These are phyloP conservation scores for Lepidopterella palustris DNA, from an alignment of 495 filamentous ascomycete species.

Conservation along the genomic window DNA sequence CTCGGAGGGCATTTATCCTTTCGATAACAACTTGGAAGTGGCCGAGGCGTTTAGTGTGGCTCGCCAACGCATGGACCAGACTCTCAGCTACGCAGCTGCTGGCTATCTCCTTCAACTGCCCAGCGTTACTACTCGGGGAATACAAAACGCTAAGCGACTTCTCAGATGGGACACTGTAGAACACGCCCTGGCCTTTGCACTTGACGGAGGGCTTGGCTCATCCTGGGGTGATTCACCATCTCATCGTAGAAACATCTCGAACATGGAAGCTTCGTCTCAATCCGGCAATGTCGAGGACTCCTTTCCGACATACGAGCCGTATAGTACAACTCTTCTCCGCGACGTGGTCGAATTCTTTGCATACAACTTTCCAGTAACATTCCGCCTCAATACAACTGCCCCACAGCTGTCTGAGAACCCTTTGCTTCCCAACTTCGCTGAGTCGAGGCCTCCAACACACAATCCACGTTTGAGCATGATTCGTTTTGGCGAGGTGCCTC, in stretches of 20 bases:
- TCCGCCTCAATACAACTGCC: constrained; percentile 31
- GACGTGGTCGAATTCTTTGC: constrained; percentile 31
- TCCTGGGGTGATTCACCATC: neutral
- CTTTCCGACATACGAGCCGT: constrained; percentile 19
- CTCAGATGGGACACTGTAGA: constrained; percentile 37
- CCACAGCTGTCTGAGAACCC: constrained; percentile 28
- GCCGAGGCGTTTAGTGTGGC: constrained; percentile 11
- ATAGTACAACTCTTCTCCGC: constrained; percentile 24
- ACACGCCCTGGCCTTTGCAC: constrained; percentile 26
- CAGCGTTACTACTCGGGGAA: constrained; percentile 20
- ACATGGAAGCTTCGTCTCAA: neutral
- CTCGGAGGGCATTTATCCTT: constrained; percentile 13
- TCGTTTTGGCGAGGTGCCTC: constrained; percentile 57
- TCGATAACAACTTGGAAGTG: constrained; percentile 1
- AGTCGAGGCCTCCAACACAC: constrained; percentile 30
- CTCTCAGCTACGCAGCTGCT: constrained; percentile 28
- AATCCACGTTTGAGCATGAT: constrained; percentile 54
- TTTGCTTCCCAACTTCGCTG: constrained; percentile 32
- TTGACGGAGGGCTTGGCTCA: constrained; percentile 22
- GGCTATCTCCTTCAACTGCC: constrained; percentile 27
- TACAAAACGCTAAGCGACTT: constrained; percentile 24
- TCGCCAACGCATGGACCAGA: constrained; percentile 29
- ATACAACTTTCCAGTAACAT: constrained; percentile 29
- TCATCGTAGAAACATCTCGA: neutral
- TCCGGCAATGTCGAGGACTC: neutral